phyloP scores from a whole-genome alignment of 116 monocot species.

The Phalaenopsis hybrid region DNA sequence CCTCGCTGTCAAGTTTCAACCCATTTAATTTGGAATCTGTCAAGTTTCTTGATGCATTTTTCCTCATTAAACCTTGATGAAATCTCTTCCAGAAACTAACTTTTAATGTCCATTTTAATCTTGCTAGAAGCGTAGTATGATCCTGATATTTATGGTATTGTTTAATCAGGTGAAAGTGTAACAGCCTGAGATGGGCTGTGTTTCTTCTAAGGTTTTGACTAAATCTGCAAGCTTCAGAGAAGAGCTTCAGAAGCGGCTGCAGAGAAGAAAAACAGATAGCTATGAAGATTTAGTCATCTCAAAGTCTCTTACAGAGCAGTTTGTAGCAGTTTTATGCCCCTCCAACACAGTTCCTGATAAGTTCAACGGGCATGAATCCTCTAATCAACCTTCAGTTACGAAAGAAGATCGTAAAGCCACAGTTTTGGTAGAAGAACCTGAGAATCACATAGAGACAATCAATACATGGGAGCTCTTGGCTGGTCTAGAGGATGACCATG shows the following conservation, averaged over 20 bases:
- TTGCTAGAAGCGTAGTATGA: neutral
- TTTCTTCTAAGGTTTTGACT: conserved; percentile 12
- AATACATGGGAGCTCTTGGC: conserved; percentile 3
- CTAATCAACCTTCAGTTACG: neutral
- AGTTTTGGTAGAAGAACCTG: neutral
- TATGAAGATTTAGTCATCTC: conserved; percentile 7
- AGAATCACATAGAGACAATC: conserved; percentile 6
- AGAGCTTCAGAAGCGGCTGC: conserved; percentile 5
- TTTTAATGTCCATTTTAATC: neutral
- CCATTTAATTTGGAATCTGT: too few species aligned
- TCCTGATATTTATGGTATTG: neutral
- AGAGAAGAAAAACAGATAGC: neutral
- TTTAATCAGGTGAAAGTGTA: neutral
- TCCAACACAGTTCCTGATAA: neutral
- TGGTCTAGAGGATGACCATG: neutral
- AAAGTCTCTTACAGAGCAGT: neutral
- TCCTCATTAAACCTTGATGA: neutral
- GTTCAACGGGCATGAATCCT: conserved; percentile 10
- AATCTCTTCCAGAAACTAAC: neutral
- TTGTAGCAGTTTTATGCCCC: conserved; percentile 8
- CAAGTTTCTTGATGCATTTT: too few species aligned
- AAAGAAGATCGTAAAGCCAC: too few species aligned
- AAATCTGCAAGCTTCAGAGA: conserved; percentile 16
- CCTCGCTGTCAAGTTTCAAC: too few species aligned
- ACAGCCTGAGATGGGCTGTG: conserved; percentile 12